These are phyloP conservation scores for Coemansia interrupta DNA, from an alignment of 192 early-diverging fungal species.

Conservation along the genomic window DNA sequence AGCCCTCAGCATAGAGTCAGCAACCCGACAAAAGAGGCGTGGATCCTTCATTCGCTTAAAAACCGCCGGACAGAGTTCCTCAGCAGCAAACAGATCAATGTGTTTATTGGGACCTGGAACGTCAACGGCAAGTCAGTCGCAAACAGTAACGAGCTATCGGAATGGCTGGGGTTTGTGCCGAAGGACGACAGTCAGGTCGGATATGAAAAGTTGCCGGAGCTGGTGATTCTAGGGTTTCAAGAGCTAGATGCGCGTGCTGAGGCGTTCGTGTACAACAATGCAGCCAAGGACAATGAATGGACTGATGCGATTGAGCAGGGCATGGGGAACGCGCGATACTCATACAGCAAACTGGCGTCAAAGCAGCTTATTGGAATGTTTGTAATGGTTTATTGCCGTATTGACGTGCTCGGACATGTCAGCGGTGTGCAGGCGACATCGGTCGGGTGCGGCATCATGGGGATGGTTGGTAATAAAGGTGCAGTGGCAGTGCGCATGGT, in stretches of 20 bases:
- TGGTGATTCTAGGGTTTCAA: conserved; percentile 69
- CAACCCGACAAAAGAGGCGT: conserved; percentile 45
- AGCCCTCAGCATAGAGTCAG: conserved; percentile 23
- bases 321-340: conserved; percentile 53
- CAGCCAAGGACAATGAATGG: conserved; percentile 79
- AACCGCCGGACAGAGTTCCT: conserved; percentile 38
- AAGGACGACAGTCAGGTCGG: conserved; percentile 18
- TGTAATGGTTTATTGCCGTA: conserved; percentile 72
- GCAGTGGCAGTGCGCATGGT: conserved; percentile 77
- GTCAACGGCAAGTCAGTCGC: conserved; percentile 73
- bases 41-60: conserved; percentile 41
- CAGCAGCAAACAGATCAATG: conserved; percentile 22
- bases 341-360: conserved; percentile 66
- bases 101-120: conserved; percentile 89
- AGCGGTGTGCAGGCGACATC: conserved; percentile 63
- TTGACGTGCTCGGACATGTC: conserved; percentile 52
- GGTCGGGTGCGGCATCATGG: conserved; percentile 83
- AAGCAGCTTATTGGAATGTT: conserved; percentile 90
- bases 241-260: conserved; percentile 84
- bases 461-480: conserved; percentile 92
- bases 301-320: conserved; percentile 63
- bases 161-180: conserved; percentile 61
- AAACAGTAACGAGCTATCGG: conserved; percentile 42
- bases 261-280: conserved; percentile 80
- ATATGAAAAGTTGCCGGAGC: conserved; percentile 21